These are phyloP conservation scores for Solanum paucissectum DNA, from an alignment of 257 asterid species.

Conservation along the genomic window DNA sequence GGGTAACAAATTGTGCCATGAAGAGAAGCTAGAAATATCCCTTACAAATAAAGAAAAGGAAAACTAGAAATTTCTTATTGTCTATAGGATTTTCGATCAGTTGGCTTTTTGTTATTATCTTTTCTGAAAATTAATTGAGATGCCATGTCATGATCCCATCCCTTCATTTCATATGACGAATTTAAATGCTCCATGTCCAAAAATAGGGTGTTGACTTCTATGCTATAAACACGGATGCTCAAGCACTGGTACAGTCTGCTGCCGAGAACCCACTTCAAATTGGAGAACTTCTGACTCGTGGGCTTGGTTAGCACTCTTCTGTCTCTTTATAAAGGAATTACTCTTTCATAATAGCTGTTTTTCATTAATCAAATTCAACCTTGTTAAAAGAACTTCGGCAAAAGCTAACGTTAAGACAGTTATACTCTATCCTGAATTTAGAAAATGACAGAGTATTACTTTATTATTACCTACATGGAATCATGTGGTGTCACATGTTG, in stretches of 20 bases:
- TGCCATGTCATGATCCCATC: not conserved
- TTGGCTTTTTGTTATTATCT: not conserved
- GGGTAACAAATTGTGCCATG: not conserved
- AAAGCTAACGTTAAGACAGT: not conserved
- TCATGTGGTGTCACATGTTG: not conserved
- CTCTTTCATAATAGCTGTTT: not conserved
- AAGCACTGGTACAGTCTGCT: constrained; percentile 83
- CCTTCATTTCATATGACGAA: constrained; percentile 8
- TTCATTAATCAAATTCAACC: not conserved
- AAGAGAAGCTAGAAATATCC: not conserved
- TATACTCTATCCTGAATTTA: not conserved
- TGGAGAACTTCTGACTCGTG: constrained; percentile 98
- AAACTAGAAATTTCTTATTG: not conserved
- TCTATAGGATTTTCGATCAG: not conserved
- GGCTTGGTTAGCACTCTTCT: constrained; percentile 65
- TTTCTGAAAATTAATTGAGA: not conserved
- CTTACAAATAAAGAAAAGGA: not conserved
- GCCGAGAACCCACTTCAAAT: constrained; percentile 86
- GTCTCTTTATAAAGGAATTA: not conserved
- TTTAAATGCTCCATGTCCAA: not conserved
- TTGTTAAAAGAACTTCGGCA: not conserved
- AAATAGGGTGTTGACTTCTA: constrained; percentile 92
- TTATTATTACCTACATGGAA: not conserved
- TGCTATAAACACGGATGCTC: constrained; percentile 94
- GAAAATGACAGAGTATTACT: not conserved